These are phyloP conservation scores for Aspergillus hiratsukae DNA, from an alignment of 2,329 filamentous ascomycete genomes.

Conservation along the genomic window DNA sequence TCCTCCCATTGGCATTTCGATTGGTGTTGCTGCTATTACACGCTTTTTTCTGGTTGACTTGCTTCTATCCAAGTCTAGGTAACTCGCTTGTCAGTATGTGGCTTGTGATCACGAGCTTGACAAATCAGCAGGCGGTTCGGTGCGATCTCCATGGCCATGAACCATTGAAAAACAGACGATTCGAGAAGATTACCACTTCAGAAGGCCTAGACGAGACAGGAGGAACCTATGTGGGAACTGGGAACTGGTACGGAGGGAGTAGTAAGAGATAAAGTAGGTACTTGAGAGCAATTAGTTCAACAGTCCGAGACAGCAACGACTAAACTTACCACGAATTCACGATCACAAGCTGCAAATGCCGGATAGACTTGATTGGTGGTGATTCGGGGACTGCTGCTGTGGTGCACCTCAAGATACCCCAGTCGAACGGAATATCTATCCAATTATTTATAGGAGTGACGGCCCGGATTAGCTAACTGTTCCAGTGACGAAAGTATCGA, in stretches of 20 bases:
- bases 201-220: neutral
- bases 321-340: neutral
- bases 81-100: neutral
- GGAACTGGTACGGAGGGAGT: no score
- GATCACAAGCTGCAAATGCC: neutral
- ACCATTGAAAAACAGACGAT: neutral
- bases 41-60: no score
- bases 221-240: neutral
- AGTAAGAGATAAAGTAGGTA: no score
- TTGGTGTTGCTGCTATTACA: neutral
- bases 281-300: neutral
- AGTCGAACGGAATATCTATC: neutral
- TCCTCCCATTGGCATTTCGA: neutral
- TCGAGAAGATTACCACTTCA: neutral
- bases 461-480: neutral
- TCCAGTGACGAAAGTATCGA: neutral
- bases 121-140: neutral
- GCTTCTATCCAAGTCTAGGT: neutral
- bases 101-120: neutral
- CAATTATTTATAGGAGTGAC: neutral
- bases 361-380: neutral
- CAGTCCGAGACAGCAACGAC: neutral
- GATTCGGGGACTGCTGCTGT: neutral
- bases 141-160: neutral
- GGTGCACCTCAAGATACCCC: neutral